These are phyloP conservation scores for Piloderma croceum DNA, from an alignment of 768 basidiomycete species.

Conservation along the genomic window DNA sequence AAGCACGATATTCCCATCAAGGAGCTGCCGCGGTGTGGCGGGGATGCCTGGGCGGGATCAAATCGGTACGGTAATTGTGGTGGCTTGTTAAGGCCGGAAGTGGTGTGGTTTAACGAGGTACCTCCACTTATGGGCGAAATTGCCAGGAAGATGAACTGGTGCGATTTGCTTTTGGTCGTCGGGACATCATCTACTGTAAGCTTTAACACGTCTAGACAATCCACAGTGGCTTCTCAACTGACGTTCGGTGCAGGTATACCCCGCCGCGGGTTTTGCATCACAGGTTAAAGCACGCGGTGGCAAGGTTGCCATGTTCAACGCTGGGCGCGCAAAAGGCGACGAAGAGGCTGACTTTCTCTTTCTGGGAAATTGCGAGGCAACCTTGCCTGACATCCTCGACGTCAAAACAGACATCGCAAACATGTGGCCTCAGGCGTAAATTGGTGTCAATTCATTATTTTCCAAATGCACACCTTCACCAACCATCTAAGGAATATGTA, in stretches of 20 bases:
- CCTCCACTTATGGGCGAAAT: constrained; percentile 36
- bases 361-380: constrained; percentile 27
- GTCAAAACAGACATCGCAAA: no score
- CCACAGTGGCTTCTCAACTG: background rate
- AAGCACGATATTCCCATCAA: constrained; percentile 30
- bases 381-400: constrained; percentile 11
- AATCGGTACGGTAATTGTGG: constrained; percentile 27
- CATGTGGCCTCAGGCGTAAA: no score
- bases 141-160: constrained; percentile 34
- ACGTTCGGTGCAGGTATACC: constrained; percentile 31
- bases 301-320: constrained; percentile 37
- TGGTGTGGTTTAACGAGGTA: constrained; percentile 55
- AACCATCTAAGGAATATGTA: no score
- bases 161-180: constrained; percentile 49
- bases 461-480: no score
- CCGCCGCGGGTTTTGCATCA: constrained; percentile 35
- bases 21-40: constrained; percentile 38
- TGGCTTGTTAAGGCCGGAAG: constrained; percentile 42
- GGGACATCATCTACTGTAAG: constrained; percentile 50
- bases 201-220: background rate
- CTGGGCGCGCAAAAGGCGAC: constrained; percentile 20
- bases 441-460: no score
- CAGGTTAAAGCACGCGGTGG: constrained; percentile 32
- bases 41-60: background rate
- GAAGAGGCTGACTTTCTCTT: constrained; percentile 30